These are phyloP conservation scores for Diplodia intermedia DNA, from an alignment of 2,329 filamentous ascomycete species.

Conservation along the genomic window DNA sequence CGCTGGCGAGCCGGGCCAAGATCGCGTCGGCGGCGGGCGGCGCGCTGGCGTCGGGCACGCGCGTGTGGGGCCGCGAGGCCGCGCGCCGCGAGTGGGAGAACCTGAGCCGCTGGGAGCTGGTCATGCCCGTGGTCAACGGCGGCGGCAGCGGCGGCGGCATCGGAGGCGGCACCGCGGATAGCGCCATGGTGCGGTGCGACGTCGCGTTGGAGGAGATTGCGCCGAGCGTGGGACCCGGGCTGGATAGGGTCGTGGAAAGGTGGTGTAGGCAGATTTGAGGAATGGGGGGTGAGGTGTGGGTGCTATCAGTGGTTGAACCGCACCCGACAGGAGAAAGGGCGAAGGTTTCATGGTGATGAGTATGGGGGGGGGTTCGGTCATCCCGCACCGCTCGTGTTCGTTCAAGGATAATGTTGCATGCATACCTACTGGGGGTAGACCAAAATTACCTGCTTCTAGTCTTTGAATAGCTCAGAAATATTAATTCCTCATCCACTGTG, in stretches of 20 bases:
- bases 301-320: too few relatives aligned
- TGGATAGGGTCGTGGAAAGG: conserved; percentile 64
- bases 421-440: too few relatives aligned
- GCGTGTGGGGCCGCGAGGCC: conserved; percentile 78
- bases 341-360: neutral
- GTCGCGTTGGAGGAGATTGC: conserved; percentile 81
- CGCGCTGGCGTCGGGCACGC: conserved; percentile 65
- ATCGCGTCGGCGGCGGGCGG: conserved; percentile 74
- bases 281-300: neutral
- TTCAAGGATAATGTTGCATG: too few relatives aligned
- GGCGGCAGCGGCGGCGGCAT: conserved; percentile 42
- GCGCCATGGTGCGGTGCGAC: conserved; percentile 73
- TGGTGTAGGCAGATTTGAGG: conserved; percentile 64
- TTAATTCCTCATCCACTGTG: too few relatives aligned
- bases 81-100: conserved; percentile 78
- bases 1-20: conserved; percentile 75
- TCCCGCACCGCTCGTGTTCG: too few relatives aligned
- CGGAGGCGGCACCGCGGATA: conserved; percentile 39
- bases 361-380: neutral
- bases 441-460: too few relatives aligned
- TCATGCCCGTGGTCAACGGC: conserved; percentile 63
- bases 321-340: neutral
- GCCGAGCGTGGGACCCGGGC: conserved; percentile 55
- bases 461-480: too few relatives aligned
- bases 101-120: conserved; percentile 70